Evolutionary conservation across 2,329 filamentous ascomycete genomes (phyloP).

Genomic region (Alternaria sp.): DNA sequence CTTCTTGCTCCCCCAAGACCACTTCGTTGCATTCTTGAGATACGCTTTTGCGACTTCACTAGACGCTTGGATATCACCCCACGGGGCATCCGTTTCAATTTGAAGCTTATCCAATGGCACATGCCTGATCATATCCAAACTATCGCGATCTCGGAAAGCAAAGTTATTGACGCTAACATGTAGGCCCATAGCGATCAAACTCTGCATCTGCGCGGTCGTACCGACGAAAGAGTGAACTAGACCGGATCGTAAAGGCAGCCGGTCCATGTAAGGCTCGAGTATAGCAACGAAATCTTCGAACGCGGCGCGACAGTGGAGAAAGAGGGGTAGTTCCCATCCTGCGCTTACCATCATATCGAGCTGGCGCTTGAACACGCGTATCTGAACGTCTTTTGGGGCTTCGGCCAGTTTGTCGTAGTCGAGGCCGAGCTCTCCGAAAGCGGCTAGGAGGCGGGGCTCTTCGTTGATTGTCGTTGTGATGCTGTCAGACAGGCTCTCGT

Average conservation of each 20-base stretch:
- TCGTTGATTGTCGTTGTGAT: slow-evolving; percentile 29
- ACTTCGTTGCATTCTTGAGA: slow-evolving; percentile 45
- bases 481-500: slow-evolving; percentile 28
- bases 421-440: slow-evolving; percentile 59
- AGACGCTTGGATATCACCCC: slow-evolving; percentile 52
- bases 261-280: slow-evolving; percentile 49
- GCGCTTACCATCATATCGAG: slow-evolving; percentile 49
- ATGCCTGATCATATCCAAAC: slow-evolving; percentile 52
- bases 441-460: slow-evolving; percentile 43
- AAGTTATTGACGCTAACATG: slow-evolving; percentile 60
- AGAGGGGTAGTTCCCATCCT: slow-evolving; percentile 48
- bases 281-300: slow-evolving; percentile 53
- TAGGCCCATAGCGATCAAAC: slow-evolving; percentile 48
- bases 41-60: slow-evolving; percentile 52
- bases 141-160: slow-evolving; percentile 50
- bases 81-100: slow-evolving; percentile 58
- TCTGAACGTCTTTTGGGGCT: slow-evolving; percentile 52
- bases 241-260: slow-evolving; percentile 43
- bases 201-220: slow-evolving; percentile 49
- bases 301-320: slow-evolving; percentile 52
- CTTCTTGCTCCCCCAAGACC: slow-evolving; percentile 55
- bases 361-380: slow-evolving; percentile 51
- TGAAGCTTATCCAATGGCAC: slow-evolving; percentile 53
- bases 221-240: slow-evolving; percentile 53
- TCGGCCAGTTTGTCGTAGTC: slow-evolving; percentile 58